Evolutionary conservation across 345 rosid species (phyloP).

Genomic region (Salix purpurea): DNA sequence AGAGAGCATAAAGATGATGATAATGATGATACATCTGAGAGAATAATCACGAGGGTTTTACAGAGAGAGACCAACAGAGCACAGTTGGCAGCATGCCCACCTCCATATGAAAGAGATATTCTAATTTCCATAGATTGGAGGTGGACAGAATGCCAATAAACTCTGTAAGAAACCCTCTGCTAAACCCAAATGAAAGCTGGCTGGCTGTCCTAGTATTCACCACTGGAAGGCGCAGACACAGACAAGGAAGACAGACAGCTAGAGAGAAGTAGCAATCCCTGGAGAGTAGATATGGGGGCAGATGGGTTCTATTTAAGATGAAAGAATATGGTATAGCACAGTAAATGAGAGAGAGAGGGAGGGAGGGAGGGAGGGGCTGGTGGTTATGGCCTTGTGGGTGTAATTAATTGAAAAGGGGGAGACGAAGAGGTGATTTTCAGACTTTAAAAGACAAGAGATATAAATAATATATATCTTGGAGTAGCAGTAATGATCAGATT

Average conservation of each 20-base stretch:
- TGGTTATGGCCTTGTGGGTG: constrained; percentile 19
- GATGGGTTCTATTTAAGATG: constrained; percentile 37
- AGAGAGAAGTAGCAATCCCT: neutral
- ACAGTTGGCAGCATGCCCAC: constrained; percentile 92
- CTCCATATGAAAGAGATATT: constrained; percentile 30
- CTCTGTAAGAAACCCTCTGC: constrained; percentile 84
- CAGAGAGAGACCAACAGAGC: constrained; percentile 79
- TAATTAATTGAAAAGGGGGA: constrained; percentile 26
- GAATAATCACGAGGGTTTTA: constrained; percentile 51
- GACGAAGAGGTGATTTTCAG: constrained; percentile 10
- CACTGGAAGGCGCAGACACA: constrained; percentile 7
- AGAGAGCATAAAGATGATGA: neutral
- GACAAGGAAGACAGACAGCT: neutral
- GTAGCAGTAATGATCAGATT: constrained; percentile 5
- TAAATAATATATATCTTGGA: neutral
- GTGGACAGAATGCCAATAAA: constrained; percentile 99
- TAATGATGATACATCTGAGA: neutral
- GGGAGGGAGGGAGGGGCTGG: constrained; percentile 12
- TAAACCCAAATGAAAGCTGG: constrained; percentile 59
- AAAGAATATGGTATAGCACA: constrained; percentile 9
- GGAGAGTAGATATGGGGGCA: constrained; percentile 8
- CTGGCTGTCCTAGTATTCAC: constrained; percentile 1
- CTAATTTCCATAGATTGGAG: constrained; percentile 39
- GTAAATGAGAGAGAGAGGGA: constrained; percentile 42
- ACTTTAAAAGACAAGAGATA: constrained; percentile 8